Evolutionary conservation across 257 asterid genomes (phyloP), one percentile per base, ranked within the genome.

Genomic region (Salvia hispanica): DNA sequence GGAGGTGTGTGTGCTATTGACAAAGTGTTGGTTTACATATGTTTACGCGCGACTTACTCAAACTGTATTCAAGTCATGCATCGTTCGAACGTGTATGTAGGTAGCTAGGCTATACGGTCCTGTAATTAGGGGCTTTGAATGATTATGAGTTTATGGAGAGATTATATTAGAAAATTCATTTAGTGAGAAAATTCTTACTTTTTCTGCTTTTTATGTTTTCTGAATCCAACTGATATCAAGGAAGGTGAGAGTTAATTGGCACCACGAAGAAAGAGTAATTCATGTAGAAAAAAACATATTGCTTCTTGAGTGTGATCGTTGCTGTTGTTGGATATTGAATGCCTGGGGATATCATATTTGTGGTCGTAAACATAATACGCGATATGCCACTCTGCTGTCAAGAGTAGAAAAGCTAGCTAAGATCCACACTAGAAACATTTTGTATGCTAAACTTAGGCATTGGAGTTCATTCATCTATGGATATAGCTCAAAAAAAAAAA

Each of bases 31-130:
- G 34, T 60, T 66, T 50, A 50, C 37, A 7, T 43, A 8, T 25
- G 39, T 21, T 56, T 66, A 62, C n/a, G 52, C 13, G 34, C 66
- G 44, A 43, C 6, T 66, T 47, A 62, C 44, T 48, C 15, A 16
- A 9, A 46, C 52, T 18, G 16, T 62, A 39, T 53, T 62, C 21
- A 43, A 52, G 39, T 37, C 43, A 40, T 44, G 18, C 43, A 25
- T 40, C 7, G 28, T 48, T 58, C 33, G 21, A 37, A 46, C 51
- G 31, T 60, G 18, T 15, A 31, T 15, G 57, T 25, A 25, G 31
- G 2, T 2, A 25, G 31, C 31, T 25, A 25, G 31, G 1, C 31
- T 25, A 25, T 25, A 25, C 31, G 2, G 4, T 15, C 16, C 43
- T 31, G 9, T 1, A 43, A n/a, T 6, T 25, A 25, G 31, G 25